These are phyloP conservation scores for Pichia sp. DNA, from an alignment of 1,139 yeast genomes.

Conservation along the genomic window DNA sequence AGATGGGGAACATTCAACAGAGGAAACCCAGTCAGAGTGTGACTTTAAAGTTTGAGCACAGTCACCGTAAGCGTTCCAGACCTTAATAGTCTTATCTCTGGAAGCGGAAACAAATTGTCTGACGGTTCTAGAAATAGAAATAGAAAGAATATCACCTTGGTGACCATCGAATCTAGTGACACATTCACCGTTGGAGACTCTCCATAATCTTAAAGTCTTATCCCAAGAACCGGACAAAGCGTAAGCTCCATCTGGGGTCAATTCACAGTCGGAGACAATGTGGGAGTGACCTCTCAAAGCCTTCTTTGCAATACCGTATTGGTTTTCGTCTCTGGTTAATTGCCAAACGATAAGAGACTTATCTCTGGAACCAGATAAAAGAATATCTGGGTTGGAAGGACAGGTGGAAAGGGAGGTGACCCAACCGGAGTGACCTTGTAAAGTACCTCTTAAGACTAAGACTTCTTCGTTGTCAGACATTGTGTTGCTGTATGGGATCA, in stretches of 20 bases:
- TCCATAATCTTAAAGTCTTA: slow-evolving; percentile 98
- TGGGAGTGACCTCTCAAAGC: slow-evolving; percentile 98
- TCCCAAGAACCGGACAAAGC: slow-evolving; percentile 99
- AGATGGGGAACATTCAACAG: slow-evolving; percentile 91
- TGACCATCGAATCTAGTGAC: slow-evolving; percentile 97
- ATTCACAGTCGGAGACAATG: slow-evolving; percentile 96
- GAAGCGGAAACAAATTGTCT: slow-evolving; percentile 99
- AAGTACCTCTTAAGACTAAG: slow-evolving; percentile 98
- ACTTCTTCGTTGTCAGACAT: slow-evolving; percentile 51
- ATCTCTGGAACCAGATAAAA: slow-evolving; percentile 98
- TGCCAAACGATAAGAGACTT: slow-evolving; percentile 98
- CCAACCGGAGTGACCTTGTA: slow-evolving; percentile 90
- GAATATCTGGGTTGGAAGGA: slow-evolving; percentile 96
- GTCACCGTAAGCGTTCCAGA: slow-evolving; percentile 99
- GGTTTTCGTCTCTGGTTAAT: slow-evolving; percentile 94
- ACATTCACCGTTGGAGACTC: slow-evolving; percentile 89
- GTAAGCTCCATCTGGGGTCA: slow-evolving; percentile 97
- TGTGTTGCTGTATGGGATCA: slow-evolving; percentile 3
- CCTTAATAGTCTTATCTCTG: slow-evolving; percentile 98
- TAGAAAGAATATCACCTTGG: slow-evolving; percentile 95
- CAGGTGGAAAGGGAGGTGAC: slow-evolving; percentile 98
- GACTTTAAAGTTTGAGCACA: slow-evolving; percentile 92
- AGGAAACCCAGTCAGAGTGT: slow-evolving; percentile 99
- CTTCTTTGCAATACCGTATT: slow-evolving; percentile 97
- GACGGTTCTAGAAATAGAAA: slow-evolving; percentile 93